These are phyloP conservation scores for Aspergillus sp. DNA, from an alignment of 2,329 filamentous ascomycete species.

Conservation along the genomic window DNA sequence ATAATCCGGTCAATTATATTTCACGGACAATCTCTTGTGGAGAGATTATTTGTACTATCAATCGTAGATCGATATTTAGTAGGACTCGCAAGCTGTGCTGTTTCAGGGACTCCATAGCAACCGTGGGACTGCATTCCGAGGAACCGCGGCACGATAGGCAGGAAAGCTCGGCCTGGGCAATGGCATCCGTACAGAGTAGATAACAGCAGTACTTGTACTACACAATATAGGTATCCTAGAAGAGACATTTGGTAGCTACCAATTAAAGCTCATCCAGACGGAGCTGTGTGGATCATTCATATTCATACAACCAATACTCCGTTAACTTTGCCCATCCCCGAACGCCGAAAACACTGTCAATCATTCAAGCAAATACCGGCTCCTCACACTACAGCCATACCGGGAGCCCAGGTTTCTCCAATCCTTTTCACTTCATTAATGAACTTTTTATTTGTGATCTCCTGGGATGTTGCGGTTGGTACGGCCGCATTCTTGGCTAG, in stretches of 20 bases:
- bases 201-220: no score
- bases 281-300: no score
- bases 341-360: no score
- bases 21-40: not conserved
- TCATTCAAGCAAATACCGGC: not conserved
- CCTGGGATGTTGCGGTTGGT: constrained; percentile 44
- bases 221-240: no score
- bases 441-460: constrained; percentile 77
- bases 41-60: not conserved
- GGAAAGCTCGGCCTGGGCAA: not conserved
- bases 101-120: constrained; percentile 15
- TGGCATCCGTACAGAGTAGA: not conserved
- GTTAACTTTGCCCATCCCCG: no score
- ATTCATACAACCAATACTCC: no score
- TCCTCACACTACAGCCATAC: constrained; percentile 59
- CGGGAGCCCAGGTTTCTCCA: constrained; percentile 76
- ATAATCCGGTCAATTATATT: not conserved
- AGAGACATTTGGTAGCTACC: no score
- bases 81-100: constrained; percentile 15
- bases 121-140: constrained; percentile 5
- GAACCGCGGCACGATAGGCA: not conserved
- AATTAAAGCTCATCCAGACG: no score
- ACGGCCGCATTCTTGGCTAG: constrained; percentile 40
- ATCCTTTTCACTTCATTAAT: constrained; percentile 76
- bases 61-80: not conserved